These are phyloP conservation scores for Boletus sp. DNA, from an alignment of 768 basidiomycete species.

Conservation along the genomic window DNA sequence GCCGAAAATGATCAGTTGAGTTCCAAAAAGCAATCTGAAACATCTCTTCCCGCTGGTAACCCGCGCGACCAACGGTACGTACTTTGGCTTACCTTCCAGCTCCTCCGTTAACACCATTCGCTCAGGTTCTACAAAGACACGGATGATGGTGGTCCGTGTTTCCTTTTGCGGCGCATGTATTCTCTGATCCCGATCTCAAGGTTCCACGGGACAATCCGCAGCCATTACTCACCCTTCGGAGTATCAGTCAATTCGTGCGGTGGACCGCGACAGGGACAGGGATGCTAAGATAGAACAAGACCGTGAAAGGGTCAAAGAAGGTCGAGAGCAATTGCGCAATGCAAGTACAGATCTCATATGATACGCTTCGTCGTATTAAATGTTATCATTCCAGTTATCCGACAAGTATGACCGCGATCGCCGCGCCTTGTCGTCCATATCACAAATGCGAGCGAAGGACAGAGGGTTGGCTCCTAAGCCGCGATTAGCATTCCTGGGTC, in stretches of 20 bases:
- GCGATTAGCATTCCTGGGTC: constrained; percentile 57
- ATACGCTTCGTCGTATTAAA: neutral
- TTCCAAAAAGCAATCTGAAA: constrained; percentile 62
- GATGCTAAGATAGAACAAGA: constrained; percentile 48
- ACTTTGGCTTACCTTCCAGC: neutral
- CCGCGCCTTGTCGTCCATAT: constrained; percentile 47
- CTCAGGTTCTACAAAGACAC: constrained; percentile 69
- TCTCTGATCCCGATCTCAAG: constrained; percentile 34
- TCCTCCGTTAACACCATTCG: constrained; percentile 7
- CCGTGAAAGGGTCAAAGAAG: constrained; percentile 68
- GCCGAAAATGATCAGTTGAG: constrained; percentile 44
- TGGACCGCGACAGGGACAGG: constrained; percentile 52
- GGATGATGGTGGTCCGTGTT: constrained; percentile 64
- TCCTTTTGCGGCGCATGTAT: constrained; percentile 1
- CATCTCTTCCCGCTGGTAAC: constrained; percentile 44
- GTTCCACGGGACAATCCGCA: constrained; percentile 53
- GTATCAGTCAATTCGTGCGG: constrained; percentile 74
- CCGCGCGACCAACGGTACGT: constrained; percentile 67
- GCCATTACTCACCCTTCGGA: constrained; percentile 74
- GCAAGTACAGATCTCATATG: constrained; percentile 33
- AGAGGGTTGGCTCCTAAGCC: constrained; percentile 53
- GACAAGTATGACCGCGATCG: constrained; percentile 84
- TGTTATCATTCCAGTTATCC: constrained; percentile 55
- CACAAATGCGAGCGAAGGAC: constrained; percentile 56
- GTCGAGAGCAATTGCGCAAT: constrained; percentile 73